Conservation (phyloP, 352 stramenopile genomes). For the Sclerospora graminicola region DNA sequence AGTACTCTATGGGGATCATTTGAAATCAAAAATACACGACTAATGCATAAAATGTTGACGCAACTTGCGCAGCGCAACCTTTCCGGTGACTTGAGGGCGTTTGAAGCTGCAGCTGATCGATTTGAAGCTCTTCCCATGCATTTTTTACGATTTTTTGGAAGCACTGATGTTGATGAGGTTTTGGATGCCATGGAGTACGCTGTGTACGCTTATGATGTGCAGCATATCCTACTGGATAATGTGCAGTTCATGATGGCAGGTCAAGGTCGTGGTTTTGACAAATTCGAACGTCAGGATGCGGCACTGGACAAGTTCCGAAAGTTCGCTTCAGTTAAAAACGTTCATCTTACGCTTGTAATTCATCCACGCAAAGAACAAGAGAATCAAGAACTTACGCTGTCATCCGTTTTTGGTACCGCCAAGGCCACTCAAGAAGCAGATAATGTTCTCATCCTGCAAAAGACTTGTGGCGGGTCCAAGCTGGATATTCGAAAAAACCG, state of each 20-base stretch:
- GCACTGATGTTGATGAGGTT: constrained; percentile 90
- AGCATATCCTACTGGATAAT: constrained; percentile 99
- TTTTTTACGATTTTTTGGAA: constrained; percentile 98
- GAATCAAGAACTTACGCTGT: constrained; percentile 86
- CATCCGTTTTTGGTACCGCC: constrained; percentile 95
- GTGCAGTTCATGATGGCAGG: constrained; percentile 99
- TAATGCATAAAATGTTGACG: constrained; percentile 97
- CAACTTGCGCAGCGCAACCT: constrained; percentile 83
- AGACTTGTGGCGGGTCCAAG: constrained; percentile 80
- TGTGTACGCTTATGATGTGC: constrained; percentile 96
- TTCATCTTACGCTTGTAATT: constrained; percentile 98
- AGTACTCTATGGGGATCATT: constrained; percentile 98
- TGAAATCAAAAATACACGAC: constrained; percentile 97
- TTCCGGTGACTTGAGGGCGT: constrained; percentile 60
- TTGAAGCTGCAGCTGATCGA: constrained; percentile 67
- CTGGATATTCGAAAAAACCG: constrained; percentile 96
- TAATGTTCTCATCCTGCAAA: constrained; percentile 98
- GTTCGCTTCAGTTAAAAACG: constrained; percentile 96
- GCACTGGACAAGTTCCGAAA: constrained; percentile 94
- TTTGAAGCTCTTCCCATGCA: constrained; percentile 95
- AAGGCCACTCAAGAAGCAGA: constrained; percentile 99
- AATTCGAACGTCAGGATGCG: constrained; percentile 87
- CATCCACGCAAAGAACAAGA: constrained; percentile 98
- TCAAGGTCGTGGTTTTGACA: constrained; percentile 78
- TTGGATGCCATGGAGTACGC: constrained; percentile 98